Conservation (phyloP, 192 early-diverging fungal species). For the Backusella liffmaniae region DNA sequence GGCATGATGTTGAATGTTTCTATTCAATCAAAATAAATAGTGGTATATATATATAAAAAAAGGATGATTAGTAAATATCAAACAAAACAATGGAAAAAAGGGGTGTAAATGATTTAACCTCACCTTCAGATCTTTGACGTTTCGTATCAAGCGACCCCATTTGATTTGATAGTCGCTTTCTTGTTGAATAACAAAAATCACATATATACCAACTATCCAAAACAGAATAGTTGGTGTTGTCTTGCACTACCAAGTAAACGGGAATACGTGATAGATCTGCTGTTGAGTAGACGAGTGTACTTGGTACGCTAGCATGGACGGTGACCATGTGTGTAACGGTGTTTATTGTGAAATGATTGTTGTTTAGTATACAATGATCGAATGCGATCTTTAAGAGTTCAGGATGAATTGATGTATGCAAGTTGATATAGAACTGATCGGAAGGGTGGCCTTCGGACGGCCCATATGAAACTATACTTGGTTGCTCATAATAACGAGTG, state of each 20-base stretch:
- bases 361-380: conserved; percentile 38
- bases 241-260: conserved; percentile 33
- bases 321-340: conserved; percentile 25
- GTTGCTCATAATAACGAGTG: conserved; percentile 15
- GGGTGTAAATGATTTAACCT: background rate
- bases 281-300: conserved; percentile 38
- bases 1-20: conserved; percentile 1
- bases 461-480: conserved; percentile 20
- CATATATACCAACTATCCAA: conserved; percentile 47
- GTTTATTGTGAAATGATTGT: conserved; percentile 35
- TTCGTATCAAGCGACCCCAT: background rate
- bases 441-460: background rate
- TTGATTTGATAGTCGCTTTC: conserved; percentile 9
- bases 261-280: conserved; percentile 37
- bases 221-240: conserved; percentile 34
- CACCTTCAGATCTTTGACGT: conserved; percentile 10
- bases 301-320: conserved; percentile 40
- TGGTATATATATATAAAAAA: background rate
- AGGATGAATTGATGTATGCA: conserved; percentile 8
- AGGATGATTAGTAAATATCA: background rate
- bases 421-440: conserved; percentile 17
- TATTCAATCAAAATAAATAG: background rate
- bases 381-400: conserved; percentile 38
- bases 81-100: conserved; percentile 3
- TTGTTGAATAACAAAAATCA: conserved; percentile 36